Evolutionary conservation across 2,329 filamentous ascomycete species (phyloP), one percentile per base, ranked within the genome.

Genomic region (Diaporthe ilicicola): DNA sequence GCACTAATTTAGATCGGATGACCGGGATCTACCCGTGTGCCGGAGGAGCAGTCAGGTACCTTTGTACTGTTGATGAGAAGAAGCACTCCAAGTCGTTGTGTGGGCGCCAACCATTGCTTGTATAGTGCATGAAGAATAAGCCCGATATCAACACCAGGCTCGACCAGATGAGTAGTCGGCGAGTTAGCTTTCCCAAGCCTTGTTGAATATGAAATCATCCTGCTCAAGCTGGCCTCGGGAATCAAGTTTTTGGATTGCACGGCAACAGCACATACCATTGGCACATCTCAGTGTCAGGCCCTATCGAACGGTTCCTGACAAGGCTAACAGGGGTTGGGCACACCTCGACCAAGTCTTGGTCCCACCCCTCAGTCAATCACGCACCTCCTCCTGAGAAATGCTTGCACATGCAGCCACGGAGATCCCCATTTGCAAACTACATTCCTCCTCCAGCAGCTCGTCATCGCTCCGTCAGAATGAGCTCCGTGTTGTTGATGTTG

Each of bases 1-100:
- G 48, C 46, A 64, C 56, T 54, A 66, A 66, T 42, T 48, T 56
- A 68, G 51, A 68, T 59, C 65, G 48, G 39, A 56, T 34, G 51
- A 56, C 51, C 13, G 65, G 65, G 65, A 56, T 68, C 65, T 67
- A 56, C 65, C 65, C 65, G 65, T 56, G 39, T 64, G 59, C 59
- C 44, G 44, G 59, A 50, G 42, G 29, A 64, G 59, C 8, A 34
- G 59, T 27, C n/a, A 48, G n/a, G 59, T 62, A 62, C 29, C 56
- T 34, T 2, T 2, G 56, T 34, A 39, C 32, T 10, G 34, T 22
- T 10, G 37, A 5, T 39, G 9, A 2, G 24, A 37, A 56, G 34
- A 27, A 19, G 34, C 19, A 39, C 34, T 12, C 55, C 29, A n/a
- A 17, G 54, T 42, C 15, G n/a, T 19, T 34, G 37, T 42, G 13